These are phyloP conservation scores for Penicillium parvum DNA, from an alignment of 495 filamentous ascomycete species.

Conservation along the genomic window DNA sequence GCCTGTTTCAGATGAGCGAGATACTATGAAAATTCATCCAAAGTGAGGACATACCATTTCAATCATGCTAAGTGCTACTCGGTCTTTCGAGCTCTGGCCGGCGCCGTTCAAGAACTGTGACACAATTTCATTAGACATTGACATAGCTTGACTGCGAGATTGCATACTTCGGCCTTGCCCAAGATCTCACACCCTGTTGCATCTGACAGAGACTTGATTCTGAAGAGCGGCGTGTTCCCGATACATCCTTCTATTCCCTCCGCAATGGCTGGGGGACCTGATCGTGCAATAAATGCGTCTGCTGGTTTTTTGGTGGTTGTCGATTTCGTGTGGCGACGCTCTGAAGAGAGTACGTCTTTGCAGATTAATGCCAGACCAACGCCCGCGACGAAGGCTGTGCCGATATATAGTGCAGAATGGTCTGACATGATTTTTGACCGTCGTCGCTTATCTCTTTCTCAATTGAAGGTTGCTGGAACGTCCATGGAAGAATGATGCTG, in stretches of 20 bases:
- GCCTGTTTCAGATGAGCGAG: slow-evolving; percentile 44
- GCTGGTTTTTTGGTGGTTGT: background rate
- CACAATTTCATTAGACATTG: slow-evolving; percentile 1
- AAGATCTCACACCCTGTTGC: slow-evolving; percentile 92
- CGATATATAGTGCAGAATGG: slow-evolving; percentile 43
- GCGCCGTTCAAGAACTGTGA: slow-evolving; percentile 79
- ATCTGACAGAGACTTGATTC: slow-evolving; percentile 81
- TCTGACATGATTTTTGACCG: slow-evolving; percentile 22
- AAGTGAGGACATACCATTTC: slow-evolving; percentile 57
- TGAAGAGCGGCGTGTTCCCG: slow-evolving; percentile 87
- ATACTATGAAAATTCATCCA: background rate
- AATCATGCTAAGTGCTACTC: slow-evolving; percentile 89
- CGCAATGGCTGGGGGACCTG: slow-evolving; percentile 40
- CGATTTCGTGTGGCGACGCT: slow-evolving; percentile 34
- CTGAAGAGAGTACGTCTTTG: slow-evolving; percentile 64
- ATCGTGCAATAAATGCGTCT: slow-evolving; percentile 23
- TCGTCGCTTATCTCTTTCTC: background rate
- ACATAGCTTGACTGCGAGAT: background rate
- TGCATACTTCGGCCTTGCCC: slow-evolving; percentile 77
- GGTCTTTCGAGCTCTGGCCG: slow-evolving; percentile 93
- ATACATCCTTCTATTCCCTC: slow-evolving; percentile 90
- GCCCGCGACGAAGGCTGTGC: slow-evolving; percentile 69
- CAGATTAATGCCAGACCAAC: slow-evolving; percentile 66
- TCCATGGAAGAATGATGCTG: slow-evolving; percentile 2
- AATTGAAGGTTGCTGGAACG: slow-evolving; percentile 2